These are phyloP conservation scores for Coprinopsis sp. DNA, from an alignment of 768 basidiomycete genomes.

Conservation along the genomic window DNA sequence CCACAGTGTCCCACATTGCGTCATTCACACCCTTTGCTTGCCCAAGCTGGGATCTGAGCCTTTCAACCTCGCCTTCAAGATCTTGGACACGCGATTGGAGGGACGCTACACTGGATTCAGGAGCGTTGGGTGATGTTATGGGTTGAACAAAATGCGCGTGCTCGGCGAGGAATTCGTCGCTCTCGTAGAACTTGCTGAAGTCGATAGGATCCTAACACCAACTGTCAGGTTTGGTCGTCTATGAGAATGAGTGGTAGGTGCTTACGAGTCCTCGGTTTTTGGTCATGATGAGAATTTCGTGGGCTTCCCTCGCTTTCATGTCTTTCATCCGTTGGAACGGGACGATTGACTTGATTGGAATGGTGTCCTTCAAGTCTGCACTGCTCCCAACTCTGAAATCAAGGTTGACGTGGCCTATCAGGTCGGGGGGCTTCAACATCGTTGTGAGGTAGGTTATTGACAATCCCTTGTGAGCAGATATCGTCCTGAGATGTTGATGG, in stretches of 20 bases:
- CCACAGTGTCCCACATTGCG: conserved; percentile 86
- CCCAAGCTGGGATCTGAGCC: conserved; percentile 63
- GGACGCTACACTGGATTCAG: conserved; percentile 31
- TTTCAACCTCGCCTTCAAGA: conserved; percentile 68
- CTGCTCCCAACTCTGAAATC: conserved; percentile 36
- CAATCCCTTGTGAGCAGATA: conserved; percentile 64
- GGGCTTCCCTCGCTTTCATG: conserved; percentile 56
- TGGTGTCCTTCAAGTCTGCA: conserved; percentile 46
- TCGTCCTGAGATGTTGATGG: conserved; percentile 81
- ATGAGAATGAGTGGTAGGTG: conserved; percentile 9
- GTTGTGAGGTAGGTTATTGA: conserved; percentile 71
- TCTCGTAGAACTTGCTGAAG: conserved; percentile 11
- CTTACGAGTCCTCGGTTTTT: conserved; percentile 36
- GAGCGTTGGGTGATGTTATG: conserved; percentile 20
- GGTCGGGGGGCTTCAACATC: conserved; percentile 82
- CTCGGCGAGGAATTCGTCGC: conserved; percentile 58
- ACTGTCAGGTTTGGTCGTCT: background rate
- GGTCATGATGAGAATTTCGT: conserved; percentile 66
- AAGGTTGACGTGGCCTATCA: conserved; percentile 75
- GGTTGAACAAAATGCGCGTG: conserved; percentile 62
- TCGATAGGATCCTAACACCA: conserved; percentile 2
- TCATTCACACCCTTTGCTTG: conserved; percentile 92
- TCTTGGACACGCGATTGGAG: conserved; percentile 56
- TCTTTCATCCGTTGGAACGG: conserved; percentile 76
- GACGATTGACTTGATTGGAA: conserved; percentile 61